Percentiles rank a stretch among this genome's conserved stretches.
Evolutionary conservation across 2,329 filamentous ascomycete species (phyloP).

Genomic region (Trichoderma simmonsii): DNA sequence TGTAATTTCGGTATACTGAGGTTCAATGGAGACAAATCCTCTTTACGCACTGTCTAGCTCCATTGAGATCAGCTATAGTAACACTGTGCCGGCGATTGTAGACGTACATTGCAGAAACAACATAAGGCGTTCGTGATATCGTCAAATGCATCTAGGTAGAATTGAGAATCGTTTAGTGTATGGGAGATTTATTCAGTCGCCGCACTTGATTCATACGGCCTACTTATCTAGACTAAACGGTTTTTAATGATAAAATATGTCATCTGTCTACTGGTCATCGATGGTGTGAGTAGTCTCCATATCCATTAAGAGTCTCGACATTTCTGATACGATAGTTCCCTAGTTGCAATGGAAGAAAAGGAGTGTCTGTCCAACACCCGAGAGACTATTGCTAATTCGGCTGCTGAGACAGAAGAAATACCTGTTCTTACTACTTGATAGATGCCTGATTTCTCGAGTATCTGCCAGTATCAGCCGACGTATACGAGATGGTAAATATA

Average conservation of each 20-base stretch:
- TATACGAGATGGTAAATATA: neutral
- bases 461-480: neutral
- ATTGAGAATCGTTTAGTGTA: neutral
- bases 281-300: neutral
- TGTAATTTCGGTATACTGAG: neutral
- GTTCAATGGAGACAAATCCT: fast-evolving
- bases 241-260: neutral
- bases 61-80: too few relatives aligned
- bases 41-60: neutral
- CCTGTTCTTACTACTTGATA: neutral
- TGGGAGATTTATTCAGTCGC: neutral
- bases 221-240: neutral
- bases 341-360: neutral
- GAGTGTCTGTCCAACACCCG: neutral
- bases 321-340: neutral
- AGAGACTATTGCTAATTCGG: neutral
- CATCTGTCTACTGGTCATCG: neutral
- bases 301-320: neutral
- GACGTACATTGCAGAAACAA: neutral
- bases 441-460: neutral
- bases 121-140: neutral
- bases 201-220: neutral
- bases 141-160: neutral
- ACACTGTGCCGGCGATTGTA: neutral
- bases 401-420: neutral